Percentiles rank a stretch among this genome's conserved stretches.
Conservation (phyloP, 163 green algal species). For the Trebouxiophyceae sp. region DNA sequence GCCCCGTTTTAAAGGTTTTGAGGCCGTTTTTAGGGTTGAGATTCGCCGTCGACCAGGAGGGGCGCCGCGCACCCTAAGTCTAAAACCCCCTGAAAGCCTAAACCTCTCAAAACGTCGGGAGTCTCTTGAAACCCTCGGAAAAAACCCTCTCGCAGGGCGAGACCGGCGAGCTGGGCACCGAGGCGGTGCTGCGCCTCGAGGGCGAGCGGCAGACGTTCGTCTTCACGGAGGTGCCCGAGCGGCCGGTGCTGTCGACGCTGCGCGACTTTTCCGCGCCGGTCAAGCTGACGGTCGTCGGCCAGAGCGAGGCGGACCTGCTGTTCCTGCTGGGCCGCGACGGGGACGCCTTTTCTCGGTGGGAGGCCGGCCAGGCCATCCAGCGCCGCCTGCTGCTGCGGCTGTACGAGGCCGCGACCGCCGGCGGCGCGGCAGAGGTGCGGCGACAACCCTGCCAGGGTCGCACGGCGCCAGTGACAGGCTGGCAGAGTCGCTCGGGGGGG, state of each 20-base stretch:
- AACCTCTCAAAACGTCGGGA: too few species aligned
- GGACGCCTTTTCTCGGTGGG: slow-evolving; percentile 91
- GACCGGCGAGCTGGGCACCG: neutral
- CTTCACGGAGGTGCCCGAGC: slow-evolving; percentile 55
- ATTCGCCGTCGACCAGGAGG: too few species aligned
- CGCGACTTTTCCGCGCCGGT: slow-evolving; percentile 92
- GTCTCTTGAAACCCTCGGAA: too few species aligned
- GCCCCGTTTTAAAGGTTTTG: too few species aligned
- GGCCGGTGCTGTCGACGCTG: slow-evolving; percentile 83
- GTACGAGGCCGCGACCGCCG: slow-evolving; percentile 44
- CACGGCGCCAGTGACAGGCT: too few species aligned
- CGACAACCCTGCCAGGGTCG: too few species aligned
- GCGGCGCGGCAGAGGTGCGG: too few species aligned
- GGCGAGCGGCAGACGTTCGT: slow-evolving; percentile 35
- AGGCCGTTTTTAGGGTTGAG: too few species aligned
- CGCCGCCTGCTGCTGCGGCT: slow-evolving; percentile 29
- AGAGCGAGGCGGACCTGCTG: slow-evolving; percentile 80
- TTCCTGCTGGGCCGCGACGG: slow-evolving; percentile 92
- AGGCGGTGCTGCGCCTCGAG: slow-evolving; percentile 33
- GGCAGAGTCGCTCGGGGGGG: too few species aligned
- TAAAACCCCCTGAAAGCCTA: too few species aligned
- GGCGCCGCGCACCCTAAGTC: too few species aligned
- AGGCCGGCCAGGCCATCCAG: slow-evolving; percentile 68
- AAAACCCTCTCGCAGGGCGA: neutral
- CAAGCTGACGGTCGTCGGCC: slow-evolving; percentile 62